Base-by-base conservation (phyloP, 1,284 basidiomycete species). In the Sphaerobolus stellatus region DNA sequence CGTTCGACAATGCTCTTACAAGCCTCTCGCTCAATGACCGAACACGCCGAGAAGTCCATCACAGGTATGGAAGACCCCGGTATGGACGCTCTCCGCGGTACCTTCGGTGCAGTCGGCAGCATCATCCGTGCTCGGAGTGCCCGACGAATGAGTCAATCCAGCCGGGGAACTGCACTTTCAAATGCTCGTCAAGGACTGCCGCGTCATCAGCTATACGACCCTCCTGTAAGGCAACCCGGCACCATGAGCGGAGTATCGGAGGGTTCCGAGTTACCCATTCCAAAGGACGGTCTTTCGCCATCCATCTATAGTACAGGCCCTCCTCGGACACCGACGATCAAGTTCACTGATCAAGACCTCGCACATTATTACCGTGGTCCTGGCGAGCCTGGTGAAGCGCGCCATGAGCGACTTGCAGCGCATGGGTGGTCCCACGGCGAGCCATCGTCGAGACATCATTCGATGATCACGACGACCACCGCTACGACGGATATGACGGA, bases 11-110 rank as follows among this genome's bases (percentile, higher is more conserved):
- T 96, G 41, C 83, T 97, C 28, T 78, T 97, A 24, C 83, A 88
- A 66, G 91, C 89, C 3, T 81, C 90, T 0, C 81, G 83, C 22
- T 68, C 76, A 20, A 79, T 83, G 47, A 90, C 85, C 2, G 86
- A 88, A 59, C 68, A 68, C 25, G 62, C 64, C 24, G 73, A 76
- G 61, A 54, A 54, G 52, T 49, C 48, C 18, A 53, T 72, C 6
- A 49, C 74, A 3, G 79, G 75, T 2, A 53, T 81, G 25, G 88
- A 90, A 67, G 88, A 92, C 58, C 88, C 94, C 0, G 93, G 94
- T 2, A 90, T 95, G 68, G 92, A 93, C 62, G 82, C 93, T 1
- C 76, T 97, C 2, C 83, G 94, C 25, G 92, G 92, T n/a, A 88
- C 87, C 4, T 94, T 94, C 63, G 92, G 93, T 4, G 81, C 92